Evolutionary conservation across 163 green algal species (phyloP).

Genomic region (Scenedesmus sp.): DNA sequence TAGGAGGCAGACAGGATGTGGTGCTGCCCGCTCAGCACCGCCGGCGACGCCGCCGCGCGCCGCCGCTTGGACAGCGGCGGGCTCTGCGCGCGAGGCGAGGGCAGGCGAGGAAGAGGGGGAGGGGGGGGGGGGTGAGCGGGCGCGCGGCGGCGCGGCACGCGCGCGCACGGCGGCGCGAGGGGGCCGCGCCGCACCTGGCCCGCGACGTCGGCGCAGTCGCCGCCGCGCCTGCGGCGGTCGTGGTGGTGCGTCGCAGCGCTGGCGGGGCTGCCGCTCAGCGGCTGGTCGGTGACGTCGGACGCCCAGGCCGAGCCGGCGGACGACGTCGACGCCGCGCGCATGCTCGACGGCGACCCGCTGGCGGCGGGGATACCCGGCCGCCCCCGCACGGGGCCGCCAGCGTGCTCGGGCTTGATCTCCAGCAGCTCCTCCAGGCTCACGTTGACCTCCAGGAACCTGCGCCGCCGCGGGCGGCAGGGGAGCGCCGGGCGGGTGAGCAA

Average conservation of each 20-base stretch:
- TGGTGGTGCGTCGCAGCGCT: conserved; percentile 8
- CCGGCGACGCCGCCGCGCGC: conserved; percentile 4
- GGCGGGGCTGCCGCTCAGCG: conserved; percentile 27
- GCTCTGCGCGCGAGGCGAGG: background rate
- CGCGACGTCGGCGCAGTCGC: background rate
- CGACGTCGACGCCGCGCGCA: conserved; percentile 29
- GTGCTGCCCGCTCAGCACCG: conserved; percentile 6
- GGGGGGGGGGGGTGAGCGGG: background rate
- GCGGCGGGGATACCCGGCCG: conserved; percentile 2
- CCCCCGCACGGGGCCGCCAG: conserved; percentile 20
- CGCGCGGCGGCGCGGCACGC: background rate
- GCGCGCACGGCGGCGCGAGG: background rate
- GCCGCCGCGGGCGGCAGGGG: background rate
- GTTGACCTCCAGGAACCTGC: conserved; percentile 35
- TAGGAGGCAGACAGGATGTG: conserved; percentile 14
- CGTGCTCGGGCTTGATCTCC: conserved; percentile 43
- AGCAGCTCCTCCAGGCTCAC: conserved; percentile 41
- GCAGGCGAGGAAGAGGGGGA: background rate
- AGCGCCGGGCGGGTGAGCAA: too few relatives aligned
- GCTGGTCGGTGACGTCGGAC: conserved; percentile 41
- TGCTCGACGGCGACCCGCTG: conserved; percentile 12
- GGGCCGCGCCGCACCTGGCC: conserved; percentile 11
- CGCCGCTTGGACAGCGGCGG: conserved; percentile 13
- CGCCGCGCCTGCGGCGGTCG: background rate
- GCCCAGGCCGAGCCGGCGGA: conserved; percentile 47